Evolutionary conservation across 306 rosid genomes (phyloP).

Genomic region (Herpetospermum pedunculosum): DNA sequence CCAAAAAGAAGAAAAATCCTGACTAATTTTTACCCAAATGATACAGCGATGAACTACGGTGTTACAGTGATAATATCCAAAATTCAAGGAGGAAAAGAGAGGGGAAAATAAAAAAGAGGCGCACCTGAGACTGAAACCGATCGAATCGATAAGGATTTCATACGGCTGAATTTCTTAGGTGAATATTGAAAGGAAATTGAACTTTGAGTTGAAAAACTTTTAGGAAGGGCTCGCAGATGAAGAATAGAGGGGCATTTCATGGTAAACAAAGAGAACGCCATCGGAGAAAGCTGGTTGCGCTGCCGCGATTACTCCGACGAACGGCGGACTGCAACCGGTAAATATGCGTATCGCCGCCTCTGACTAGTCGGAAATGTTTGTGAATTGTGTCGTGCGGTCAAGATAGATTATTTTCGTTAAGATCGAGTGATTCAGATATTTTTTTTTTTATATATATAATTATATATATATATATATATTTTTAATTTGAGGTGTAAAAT

Average conservation of each 20-base stretch:
- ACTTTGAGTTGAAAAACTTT: constrained; percentile 16
- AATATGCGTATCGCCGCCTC: not conserved
- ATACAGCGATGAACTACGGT: not conserved
- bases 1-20: not conserved
- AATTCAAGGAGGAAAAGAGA: not conserved
- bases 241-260: constrained; percentile 28
- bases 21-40: not conserved
- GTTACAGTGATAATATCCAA: not conserved
- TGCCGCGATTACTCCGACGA: not conserved
- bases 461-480: too few relatives aligned
- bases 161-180: constrained; percentile 23
- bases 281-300: constrained; percentile 11
- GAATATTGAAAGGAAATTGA: constrained; percentile 35
- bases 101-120: not conserved
- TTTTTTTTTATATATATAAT: too few relatives aligned
- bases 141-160: constrained; percentile 48
- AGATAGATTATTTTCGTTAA: not conserved
- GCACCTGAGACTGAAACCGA: constrained; percentile 52
- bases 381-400: not conserved
- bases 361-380: not conserved
- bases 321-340: not conserved
- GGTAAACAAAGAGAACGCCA: constrained; percentile 58
- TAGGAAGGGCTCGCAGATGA: constrained; percentile 20
- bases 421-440: not conserved
- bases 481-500: not conserved